A percentile compares a stretch with the other conserved stretches of the same genome.
phyloP scores from a whole-genome alignment of 208 protist species.

The Crithidia acanthocephali region DNA sequence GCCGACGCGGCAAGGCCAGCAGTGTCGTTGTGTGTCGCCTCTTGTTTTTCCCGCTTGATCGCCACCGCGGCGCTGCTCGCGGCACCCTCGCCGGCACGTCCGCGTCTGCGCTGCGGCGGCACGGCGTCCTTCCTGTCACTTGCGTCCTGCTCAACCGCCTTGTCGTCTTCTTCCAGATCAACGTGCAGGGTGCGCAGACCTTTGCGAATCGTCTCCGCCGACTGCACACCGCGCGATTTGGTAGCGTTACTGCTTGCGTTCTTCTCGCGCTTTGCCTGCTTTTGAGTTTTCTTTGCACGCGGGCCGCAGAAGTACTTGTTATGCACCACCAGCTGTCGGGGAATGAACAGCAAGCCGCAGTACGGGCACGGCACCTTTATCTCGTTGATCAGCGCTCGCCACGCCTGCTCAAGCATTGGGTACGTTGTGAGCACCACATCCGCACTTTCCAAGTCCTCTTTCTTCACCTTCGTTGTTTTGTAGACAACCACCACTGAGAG shows the following conservation, averaged over 20 bases:
- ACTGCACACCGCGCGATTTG: conserved; percentile 52
- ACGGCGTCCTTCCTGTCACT: background rate
- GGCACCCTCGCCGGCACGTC: background rate
- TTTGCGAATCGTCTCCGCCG: conserved; percentile 78
- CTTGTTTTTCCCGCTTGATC: conserved; percentile 22
- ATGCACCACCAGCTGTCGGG: conserved; percentile 88
- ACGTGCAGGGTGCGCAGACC: conserved; percentile 81
- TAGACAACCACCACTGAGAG: conserved; percentile 87
- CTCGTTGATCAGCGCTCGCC: conserved; percentile 75
- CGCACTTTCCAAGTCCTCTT: conserved; percentile 76
- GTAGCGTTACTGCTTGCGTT: background rate
- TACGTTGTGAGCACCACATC: conserved; percentile 97
- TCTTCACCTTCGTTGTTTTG: conserved; percentile 48
- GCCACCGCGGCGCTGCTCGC: background rate
- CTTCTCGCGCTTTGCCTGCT: conserved; percentile 89
- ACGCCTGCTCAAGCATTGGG: conserved; percentile 92
- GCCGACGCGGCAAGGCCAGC: background rate
- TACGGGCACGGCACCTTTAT: conserved; percentile 91
- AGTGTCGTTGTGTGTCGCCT: background rate
- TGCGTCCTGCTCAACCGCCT: conserved; percentile 8
- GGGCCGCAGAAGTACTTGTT: conserved; percentile 96
- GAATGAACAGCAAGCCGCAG: conserved; percentile 89
- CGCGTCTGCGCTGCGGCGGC: conserved; percentile 1
- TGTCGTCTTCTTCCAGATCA: conserved; percentile 41
- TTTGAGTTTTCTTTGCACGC: conserved; percentile 75